Evolutionary conservation across 352 stramenopile genomes (phyloP).

Genomic region (Phytophthora parvispora): DNA sequence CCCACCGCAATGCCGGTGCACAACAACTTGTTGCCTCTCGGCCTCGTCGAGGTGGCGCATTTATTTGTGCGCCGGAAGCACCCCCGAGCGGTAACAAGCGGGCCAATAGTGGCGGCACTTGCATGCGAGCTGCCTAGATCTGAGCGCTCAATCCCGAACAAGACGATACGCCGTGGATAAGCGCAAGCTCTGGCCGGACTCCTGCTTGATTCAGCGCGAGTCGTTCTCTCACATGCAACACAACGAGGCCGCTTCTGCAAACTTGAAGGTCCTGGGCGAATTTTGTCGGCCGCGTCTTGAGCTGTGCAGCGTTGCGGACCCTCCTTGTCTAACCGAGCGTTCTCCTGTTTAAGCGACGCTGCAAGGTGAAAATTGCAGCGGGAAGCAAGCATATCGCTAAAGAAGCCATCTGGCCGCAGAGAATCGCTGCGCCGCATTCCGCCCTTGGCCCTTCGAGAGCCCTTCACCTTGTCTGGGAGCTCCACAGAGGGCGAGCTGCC

Average conservation of each 20-base stretch:
- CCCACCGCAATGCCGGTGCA: no score
- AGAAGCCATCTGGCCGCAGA: conserved; percentile 11
- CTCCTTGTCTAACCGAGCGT: conserved; percentile 6
- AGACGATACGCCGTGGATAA: not conserved
- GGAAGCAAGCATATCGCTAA: conserved; percentile 11
- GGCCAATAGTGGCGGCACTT: no score
- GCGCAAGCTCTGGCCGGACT: not conserved
- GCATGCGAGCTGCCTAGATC: not conserved
- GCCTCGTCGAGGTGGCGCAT: no score
- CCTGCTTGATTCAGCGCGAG: not conserved
- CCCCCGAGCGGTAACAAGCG: not conserved
- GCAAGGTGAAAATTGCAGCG: not conserved
- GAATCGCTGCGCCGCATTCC: conserved; percentile 33
- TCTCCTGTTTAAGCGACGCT: not conserved
- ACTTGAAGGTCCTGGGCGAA: not conserved
- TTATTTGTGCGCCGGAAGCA: not conserved
- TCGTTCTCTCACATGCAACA: not conserved
- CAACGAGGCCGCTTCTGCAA: not conserved
- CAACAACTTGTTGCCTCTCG: not conserved
- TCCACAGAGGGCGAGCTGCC: no score
- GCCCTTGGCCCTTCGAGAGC: conserved; percentile 3
- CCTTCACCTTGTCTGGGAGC: no score
- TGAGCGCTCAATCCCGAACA: not conserved
- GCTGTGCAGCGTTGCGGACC: no score
- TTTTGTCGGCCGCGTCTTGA: not conserved